Conservation (phyloP, 371 early-diverging fungal species). For the Mortierella sp. region DNA sequence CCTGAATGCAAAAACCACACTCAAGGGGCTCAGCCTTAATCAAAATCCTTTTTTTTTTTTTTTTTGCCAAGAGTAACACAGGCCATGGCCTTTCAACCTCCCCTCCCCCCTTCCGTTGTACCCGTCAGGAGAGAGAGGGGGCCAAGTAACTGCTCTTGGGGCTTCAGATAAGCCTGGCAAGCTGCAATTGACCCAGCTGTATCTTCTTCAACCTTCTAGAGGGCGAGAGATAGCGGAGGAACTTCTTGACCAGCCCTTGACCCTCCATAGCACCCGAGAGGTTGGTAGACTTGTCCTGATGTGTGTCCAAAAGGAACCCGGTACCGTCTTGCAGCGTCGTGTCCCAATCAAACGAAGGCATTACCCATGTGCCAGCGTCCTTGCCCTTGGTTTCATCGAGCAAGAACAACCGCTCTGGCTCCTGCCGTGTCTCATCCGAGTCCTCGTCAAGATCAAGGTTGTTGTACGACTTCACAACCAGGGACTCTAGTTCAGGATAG, state of each 20-base stretch:
- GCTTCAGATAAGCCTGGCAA: no score
- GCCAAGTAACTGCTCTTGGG: no score
- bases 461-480: background rate
- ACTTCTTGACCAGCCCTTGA: background rate
- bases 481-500: background rate
- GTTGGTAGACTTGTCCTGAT: background rate
- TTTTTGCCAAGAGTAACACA: no score
- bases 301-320: background rate
- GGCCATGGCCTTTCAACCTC: no score
- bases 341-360: constrained; percentile 4
- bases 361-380: background rate
- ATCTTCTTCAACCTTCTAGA: constrained; percentile 2
- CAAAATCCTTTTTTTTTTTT: no score
- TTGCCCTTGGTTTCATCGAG: background rate
- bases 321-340: background rate
- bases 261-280: background rate
- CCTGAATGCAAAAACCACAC: no score
- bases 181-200: background rate
- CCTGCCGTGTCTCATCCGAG: no score
- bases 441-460: no score
- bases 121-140: no score
- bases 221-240: background rate
- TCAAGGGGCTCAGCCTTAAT: no score
- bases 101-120: no score
- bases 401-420: no score